These are phyloP conservation scores for Sclerotinia trifoliorum DNA, from an alignment of 2,329 filamentous ascomycete species.

Conservation along the genomic window DNA sequence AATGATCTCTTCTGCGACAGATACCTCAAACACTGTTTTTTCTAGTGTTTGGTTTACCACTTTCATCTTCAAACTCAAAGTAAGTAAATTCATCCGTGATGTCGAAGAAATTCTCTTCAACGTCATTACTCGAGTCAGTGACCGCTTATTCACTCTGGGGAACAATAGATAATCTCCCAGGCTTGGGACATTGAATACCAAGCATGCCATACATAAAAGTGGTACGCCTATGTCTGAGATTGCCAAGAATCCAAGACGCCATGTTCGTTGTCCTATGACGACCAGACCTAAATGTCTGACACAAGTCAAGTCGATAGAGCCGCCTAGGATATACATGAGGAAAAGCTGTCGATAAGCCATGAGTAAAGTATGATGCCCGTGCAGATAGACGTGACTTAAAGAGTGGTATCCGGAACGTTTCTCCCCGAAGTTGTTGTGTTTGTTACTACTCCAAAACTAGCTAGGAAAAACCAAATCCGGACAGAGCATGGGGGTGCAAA, in stretches of 20 bases:
- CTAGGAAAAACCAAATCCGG: not conserved
- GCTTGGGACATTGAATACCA: not conserved
- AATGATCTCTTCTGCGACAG: not conserved
- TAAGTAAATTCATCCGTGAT: not conserved
- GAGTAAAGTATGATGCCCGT: not conserved
- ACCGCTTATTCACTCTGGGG: not conserved
- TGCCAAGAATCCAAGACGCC: not conserved
- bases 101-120: not conserved
- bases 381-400: not conserved
- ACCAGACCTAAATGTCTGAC: not conserved
- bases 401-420: not conserved
- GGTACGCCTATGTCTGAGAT: not conserved
- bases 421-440: not conserved
- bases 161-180: not conserved
- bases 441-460: not conserved
- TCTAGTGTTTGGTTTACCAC: not conserved
- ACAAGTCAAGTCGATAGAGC: not conserved
- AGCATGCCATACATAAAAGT: not conserved
- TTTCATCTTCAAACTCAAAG: not conserved
- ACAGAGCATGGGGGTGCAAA: not conserved
- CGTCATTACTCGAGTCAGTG: not conserved
- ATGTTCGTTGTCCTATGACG: not conserved
- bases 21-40: too few species aligned
- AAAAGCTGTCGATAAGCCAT: not conserved
- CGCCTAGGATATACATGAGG: not conserved